These are phyloP conservation scores for Starmerella sirachaensis DNA, from an alignment of 805 yeast species.

Conservation along the genomic window DNA sequence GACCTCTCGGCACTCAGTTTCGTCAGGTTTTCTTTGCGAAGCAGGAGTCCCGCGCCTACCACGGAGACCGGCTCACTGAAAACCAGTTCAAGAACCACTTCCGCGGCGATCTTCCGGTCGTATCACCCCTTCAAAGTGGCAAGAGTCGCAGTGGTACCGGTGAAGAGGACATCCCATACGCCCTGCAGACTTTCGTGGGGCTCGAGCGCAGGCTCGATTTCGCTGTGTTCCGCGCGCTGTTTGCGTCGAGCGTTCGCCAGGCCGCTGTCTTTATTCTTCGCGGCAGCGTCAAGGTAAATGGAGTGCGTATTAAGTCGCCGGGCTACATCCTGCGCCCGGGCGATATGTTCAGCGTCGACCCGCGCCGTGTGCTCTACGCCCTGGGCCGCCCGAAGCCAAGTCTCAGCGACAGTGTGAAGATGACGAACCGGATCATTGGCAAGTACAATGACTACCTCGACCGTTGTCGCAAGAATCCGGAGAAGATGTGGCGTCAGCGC, in stretches of 20 bases:
- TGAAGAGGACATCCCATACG: constrained; percentile 52
- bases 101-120: constrained; percentile 60
- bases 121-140: constrained; percentile 68
- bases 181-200: constrained; percentile 77
- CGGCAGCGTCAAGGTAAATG: constrained; percentile 79
- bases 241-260: constrained; percentile 87
- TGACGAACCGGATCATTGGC: constrained; percentile 59
- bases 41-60: constrained; percentile 85
- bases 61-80: constrained; percentile 88
- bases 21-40: constrained; percentile 90
- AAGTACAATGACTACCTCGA: constrained; percentile 67
- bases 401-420: constrained; percentile 48
- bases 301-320: constrained; percentile 64
- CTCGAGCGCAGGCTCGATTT: constrained; percentile 81
- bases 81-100: constrained; percentile 64
- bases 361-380: constrained; percentile 74
- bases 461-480: constrained; percentile 45
- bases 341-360: constrained; percentile 74
- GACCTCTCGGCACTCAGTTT: constrained; percentile 44
- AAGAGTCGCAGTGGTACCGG: constrained; percentile 31
- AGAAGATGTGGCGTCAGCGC: constrained; percentile 38
- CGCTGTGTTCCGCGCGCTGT: constrained; percentile 83
- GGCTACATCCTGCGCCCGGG: constrained; percentile 69
- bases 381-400: constrained; percentile 79
- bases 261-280: constrained; percentile 77